phyloP scores from a whole-genome alignment of 2,329 filamentous ascomycete genomes.

The Septoria linicola region DNA sequence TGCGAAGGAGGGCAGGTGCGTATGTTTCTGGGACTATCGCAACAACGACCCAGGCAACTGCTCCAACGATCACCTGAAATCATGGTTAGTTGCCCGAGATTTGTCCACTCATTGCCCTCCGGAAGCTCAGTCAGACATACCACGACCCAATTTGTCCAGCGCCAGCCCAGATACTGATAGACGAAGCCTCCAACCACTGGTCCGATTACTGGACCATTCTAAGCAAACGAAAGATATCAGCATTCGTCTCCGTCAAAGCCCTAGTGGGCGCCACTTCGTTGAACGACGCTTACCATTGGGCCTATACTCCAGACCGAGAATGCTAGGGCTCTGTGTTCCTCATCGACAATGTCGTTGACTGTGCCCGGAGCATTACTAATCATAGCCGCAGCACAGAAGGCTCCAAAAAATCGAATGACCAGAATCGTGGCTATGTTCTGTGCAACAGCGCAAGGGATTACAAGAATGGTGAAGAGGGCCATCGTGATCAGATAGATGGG shows the following conservation, averaged over 20 bases:
- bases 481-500: constrained; percentile 68
- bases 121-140: too few species aligned
- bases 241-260: too few species aligned
- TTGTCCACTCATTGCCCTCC: too few species aligned
- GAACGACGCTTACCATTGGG: constrained; percentile 57
- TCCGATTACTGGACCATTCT: constrained; percentile 56
- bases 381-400: constrained; percentile 74
- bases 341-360: constrained; percentile 77
- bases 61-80: constrained; percentile 72
- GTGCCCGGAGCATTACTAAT: constrained; percentile 80
- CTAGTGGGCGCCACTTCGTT: too few species aligned
- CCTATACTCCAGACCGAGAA: constrained; percentile 83
- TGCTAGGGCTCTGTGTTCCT: constrained; percentile 76
- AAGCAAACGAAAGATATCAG: too few species aligned
- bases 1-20: constrained; percentile 66
- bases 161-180: constrained; percentile 75
- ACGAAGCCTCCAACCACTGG: constrained; percentile 75
- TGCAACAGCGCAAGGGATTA: constrained; percentile 70
- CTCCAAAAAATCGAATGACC: constrained; percentile 71
- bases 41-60: constrained; percentile 60
- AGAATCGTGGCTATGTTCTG: constrained; percentile 67
- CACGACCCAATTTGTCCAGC: constrained; percentile 59
- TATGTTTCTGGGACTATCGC: constrained; percentile 71
- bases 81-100: too few species aligned
- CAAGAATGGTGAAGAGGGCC: constrained; percentile 62